Evolutionary conservation across 2,329 filamentous ascomycete genomes (phyloP), one percentile per base, ranked within the genome.

Genomic region (Stemphylium beticola): DNA sequence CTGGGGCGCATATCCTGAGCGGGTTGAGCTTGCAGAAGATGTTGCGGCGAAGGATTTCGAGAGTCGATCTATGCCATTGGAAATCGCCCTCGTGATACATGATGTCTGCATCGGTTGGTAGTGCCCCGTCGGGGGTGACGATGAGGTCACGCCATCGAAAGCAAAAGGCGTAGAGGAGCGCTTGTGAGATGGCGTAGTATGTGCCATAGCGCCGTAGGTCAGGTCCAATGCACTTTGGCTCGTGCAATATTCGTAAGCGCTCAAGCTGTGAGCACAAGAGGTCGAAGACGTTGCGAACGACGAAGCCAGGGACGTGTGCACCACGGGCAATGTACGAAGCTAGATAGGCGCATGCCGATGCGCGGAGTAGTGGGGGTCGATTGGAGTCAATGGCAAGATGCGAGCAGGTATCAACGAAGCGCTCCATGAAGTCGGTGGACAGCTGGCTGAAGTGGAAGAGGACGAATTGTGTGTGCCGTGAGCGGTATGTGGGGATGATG

Each of bases 91-190:
- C 54, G 85, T 89, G 59, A 79, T 84, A 76, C 85, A 89, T 53
- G 85, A 83, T 57, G 77, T 80, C 55, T 32, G 85, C 79, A 49
- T 77, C 73, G 0, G 69, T 66, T 7, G 66, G 63, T 12, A 64
- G 53, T 2, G 51, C 53, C 9, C 82, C 77, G 38, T 85, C 82
- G 37, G 81, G 77, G 10, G 74, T 83, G 17, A 85, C 80, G 51
- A 91, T 89, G 41, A 99, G 82, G 69, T 98, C 93, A 57, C 92
- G 89, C 95, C 95, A 99, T 50, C 95, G 88, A 81, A 99, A 99
- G 80, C 95, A 99, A 77, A 96, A 97, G 55, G 96, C 93, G 78
- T 97, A 97, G 20, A 97, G 84, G 2, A 96, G 81, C 1, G 92
- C 92, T 75, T 97, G 93, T n/a, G 90, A 87, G 42, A 92, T 86